Evolutionary conservation across 2,329 filamentous ascomycete genomes (phyloP).

Genomic region (Westerdykella ornata): DNA sequence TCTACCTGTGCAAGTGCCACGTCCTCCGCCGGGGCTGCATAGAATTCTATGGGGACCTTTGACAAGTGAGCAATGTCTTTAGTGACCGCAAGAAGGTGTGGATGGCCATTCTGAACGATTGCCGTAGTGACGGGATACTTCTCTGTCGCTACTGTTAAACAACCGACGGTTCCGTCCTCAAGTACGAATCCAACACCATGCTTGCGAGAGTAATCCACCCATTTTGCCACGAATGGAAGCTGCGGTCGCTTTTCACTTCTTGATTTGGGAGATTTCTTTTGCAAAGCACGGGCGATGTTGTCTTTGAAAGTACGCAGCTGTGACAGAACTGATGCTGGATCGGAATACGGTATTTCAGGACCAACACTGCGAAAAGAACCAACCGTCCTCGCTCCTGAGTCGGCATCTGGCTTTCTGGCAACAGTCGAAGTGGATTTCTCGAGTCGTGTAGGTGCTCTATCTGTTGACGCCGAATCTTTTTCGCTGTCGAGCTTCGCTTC

Average conservation of each 20-base stretch:
- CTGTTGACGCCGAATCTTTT: slow-evolving; percentile 17
- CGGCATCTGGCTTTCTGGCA: slow-evolving; percentile 10
- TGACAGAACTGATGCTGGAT: slow-evolving; percentile 42
- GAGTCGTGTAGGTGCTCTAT: slow-evolving; percentile 13
- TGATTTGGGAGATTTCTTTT: slow-evolving; percentile 32
- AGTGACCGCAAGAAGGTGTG: slow-evolving; percentile 63
- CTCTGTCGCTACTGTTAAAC: slow-evolving; percentile 47
- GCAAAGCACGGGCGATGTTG: slow-evolving; percentile 42
- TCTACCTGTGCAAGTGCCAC: slow-evolving; percentile 57
- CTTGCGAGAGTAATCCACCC: slow-evolving; percentile 85
- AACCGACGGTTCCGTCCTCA: slow-evolving; percentile 73
- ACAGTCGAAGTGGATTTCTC: slow-evolving; percentile 16
- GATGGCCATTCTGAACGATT: slow-evolving; percentile 63
- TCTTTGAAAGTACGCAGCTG: slow-evolving; percentile 42
- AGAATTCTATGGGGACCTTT: slow-evolving; percentile 57
- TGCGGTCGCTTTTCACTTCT: slow-evolving; percentile 46
- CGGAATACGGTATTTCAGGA: slow-evolving; percentile 33
- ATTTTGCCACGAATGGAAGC: slow-evolving; percentile 60
- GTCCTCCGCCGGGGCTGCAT: slow-evolving; percentile 60
- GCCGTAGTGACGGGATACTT: slow-evolving; percentile 60
- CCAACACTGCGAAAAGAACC: slow-evolving; percentile 20
- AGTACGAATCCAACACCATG: slow-evolving; percentile 79
- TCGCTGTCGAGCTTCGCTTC: slow-evolving; percentile 18
- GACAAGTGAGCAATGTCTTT: slow-evolving; percentile 45
- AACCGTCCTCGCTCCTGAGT: slow-evolving; percentile 13